These are phyloP conservation scores for Rhizoctonia solani DNA, from an alignment of 1,284 basidiomycete species.

Conservation along the genomic window DNA sequence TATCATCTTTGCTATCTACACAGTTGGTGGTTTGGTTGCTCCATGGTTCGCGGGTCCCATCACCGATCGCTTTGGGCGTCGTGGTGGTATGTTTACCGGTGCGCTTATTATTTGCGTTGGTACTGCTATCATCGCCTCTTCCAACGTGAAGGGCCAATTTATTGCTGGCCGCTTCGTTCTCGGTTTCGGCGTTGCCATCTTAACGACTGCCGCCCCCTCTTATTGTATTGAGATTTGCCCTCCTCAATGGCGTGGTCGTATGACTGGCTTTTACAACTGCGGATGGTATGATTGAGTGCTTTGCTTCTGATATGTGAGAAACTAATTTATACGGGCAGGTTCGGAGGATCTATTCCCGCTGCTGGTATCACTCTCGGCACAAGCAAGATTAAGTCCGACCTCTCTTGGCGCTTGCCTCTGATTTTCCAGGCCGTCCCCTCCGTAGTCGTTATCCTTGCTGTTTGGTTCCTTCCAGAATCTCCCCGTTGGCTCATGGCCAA, in stretches of 20 bases:
- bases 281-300: slow-evolving; percentile 43
- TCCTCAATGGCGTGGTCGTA: slow-evolving; percentile 64
- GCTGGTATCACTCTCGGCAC: slow-evolving; percentile 46
- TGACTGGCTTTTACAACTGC: slow-evolving; percentile 59
- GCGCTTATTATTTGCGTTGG: slow-evolving; percentile 42
- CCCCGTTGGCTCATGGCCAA: slow-evolving; percentile 41
- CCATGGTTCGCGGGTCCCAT: slow-evolving; percentile 42
- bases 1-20: slow-evolving; percentile 35
- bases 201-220: slow-evolving; percentile 56
- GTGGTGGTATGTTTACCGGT: slow-evolving; percentile 55
- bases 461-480: slow-evolving; percentile 40
- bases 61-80: slow-evolving; percentile 54
- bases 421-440: slow-evolving; percentile 42
- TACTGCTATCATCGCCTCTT: slow-evolving; percentile 52
- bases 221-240: slow-evolving; percentile 60
- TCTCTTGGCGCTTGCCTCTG: slow-evolving; percentile 44
- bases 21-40: slow-evolving; percentile 41
- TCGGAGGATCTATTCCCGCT: slow-evolving; percentile 44
- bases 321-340: slow-evolving; percentile 37
- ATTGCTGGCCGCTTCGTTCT: slow-evolving; percentile 50
- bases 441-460: slow-evolving; percentile 36
- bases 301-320: slow-evolving; percentile 7
- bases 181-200: slow-evolving; percentile 51
- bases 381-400: slow-evolving; percentile 43
- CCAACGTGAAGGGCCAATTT: slow-evolving; percentile 49